Percentiles rank a stretch among this genome's conserved stretches.
These are phyloP conservation scores for Phytopythium ostracodes DNA, from an alignment of 352 stramenopile species.

Conservation along the genomic window DNA sequence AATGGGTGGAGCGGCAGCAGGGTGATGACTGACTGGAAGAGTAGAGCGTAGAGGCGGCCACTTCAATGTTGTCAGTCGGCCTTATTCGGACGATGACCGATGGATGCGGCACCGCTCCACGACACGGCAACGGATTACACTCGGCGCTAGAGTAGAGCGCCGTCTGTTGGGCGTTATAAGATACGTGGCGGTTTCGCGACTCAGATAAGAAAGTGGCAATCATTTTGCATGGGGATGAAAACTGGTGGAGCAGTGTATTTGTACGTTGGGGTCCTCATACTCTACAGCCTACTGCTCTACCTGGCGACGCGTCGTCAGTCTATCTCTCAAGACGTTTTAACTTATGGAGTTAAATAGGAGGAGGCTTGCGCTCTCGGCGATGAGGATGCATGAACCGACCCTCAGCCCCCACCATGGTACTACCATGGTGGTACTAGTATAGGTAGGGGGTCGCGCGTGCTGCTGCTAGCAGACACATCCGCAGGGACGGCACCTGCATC, in stretches of 20 bases:
- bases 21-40: background rate
- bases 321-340: background rate
- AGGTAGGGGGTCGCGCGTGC: too few species aligned
- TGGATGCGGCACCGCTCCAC: background rate
- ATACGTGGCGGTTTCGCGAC: background rate
- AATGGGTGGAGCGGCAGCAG: too few species aligned
- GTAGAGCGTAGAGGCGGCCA: background rate
- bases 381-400: too few species aligned
- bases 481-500: too few species aligned
- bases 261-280: background rate
- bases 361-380: background rate
- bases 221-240: background rate
- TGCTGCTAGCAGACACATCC: too few species aligned
- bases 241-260: background rate
- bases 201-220: background rate
- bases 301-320: too few species aligned
- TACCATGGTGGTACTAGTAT: too few species aligned
- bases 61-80: background rate
- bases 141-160: background rate
- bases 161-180: too few species aligned
- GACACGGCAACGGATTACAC: background rate
- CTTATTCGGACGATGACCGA: background rate
- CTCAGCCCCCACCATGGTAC: too few species aligned
- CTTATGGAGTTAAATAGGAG: constrained; percentile 3
- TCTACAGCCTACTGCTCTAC: background rate